Conservation (phyloP, 345 rosid genomes). For the Raphanus raphanistrum region DNA sequence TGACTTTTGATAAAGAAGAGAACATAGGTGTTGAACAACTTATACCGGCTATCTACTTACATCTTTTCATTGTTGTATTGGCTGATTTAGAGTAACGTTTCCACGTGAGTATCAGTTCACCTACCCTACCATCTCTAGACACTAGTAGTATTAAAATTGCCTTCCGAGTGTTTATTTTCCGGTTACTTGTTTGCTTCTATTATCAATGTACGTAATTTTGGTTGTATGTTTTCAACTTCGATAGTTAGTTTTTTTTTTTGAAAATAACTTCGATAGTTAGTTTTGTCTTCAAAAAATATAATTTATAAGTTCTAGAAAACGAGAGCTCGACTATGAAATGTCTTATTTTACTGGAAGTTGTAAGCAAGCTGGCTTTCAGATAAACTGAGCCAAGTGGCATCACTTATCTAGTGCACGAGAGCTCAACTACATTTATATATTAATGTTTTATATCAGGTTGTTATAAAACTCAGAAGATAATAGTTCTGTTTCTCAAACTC, state of each 20-base stretch:
- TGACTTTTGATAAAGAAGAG: background rate
- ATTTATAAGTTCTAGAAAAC: background rate
- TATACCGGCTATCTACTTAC: background rate
- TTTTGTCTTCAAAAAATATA: too few relatives aligned
- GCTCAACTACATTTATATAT: background rate
- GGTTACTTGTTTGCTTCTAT: background rate
- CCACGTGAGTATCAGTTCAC: background rate
- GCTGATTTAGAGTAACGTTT: background rate
- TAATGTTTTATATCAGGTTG: too few relatives aligned
- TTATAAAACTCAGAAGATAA: too few relatives aligned
- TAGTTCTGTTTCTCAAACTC: too few relatives aligned
- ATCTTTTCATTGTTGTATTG: background rate
- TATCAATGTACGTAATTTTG: background rate
- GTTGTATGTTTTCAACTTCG: background rate
- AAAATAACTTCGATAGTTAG: background rate
- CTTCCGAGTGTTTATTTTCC: background rate
- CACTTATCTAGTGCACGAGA: background rate
- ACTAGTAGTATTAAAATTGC: background rate
- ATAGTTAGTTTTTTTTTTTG: background rate
- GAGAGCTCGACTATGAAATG: background rate
- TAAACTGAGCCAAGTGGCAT: background rate
- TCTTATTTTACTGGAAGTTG: background rate
- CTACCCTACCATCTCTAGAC: background rate
- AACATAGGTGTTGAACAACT: conserved; percentile 1
- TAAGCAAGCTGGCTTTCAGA: background rate